These are phyloP conservation scores for Fraxinus velutina DNA, from an alignment of 305 asterid genomes.

Conservation along the genomic window DNA sequence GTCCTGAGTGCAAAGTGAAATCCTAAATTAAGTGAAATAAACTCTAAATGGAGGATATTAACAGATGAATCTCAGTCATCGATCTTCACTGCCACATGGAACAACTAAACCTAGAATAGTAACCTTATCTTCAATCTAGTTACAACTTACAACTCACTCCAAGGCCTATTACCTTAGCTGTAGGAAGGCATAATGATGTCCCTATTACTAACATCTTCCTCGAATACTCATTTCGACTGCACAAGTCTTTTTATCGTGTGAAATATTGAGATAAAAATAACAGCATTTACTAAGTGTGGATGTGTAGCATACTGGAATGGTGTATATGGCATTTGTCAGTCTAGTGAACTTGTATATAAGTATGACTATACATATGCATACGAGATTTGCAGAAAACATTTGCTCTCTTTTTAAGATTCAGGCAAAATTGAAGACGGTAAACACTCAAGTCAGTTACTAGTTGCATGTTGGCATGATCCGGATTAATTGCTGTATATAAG, in stretches of 20 bases:
- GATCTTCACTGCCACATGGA: background rate
- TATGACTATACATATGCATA: background rate
- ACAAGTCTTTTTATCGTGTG: background rate
- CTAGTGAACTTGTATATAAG: background rate
- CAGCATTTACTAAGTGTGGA: background rate
- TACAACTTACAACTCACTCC: background rate
- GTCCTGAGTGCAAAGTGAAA: background rate
- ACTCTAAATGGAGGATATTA: background rate
- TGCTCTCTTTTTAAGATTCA: background rate
- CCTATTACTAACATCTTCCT: background rate
- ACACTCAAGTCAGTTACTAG: background rate
- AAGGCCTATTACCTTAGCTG: background rate
- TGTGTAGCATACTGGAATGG: background rate
- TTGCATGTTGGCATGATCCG: background rate
- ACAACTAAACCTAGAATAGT: background rate
- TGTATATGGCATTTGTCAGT: background rate
- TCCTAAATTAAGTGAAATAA: background rate
- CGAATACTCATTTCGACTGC: background rate
- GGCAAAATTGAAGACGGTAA: background rate
- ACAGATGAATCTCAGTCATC: background rate
- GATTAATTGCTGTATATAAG: background rate
- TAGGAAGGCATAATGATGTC: background rate
- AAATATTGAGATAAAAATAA: background rate
- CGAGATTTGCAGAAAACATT: background rate
- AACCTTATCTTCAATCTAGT: background rate